phyloP scores from a whole-genome alignment of 345 rosid species.

The Melaleuca alternifolia region DNA sequence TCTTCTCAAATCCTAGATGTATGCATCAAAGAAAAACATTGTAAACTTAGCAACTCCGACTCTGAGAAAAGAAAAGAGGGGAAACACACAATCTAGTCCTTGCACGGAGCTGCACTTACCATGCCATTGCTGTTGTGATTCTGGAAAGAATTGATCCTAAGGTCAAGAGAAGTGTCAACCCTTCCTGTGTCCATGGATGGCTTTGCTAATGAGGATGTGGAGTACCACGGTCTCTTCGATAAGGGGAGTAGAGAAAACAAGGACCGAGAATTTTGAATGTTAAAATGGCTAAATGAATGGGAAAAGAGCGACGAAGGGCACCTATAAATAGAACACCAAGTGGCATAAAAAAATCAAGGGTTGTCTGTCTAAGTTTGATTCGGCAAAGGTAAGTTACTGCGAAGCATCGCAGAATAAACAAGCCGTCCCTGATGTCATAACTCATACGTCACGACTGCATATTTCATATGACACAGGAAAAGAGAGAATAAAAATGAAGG shows the following conservation, averaged over 20 bases:
- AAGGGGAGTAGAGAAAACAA: background rate
- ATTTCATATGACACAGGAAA: background rate
- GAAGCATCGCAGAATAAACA: background rate
- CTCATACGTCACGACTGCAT: background rate
- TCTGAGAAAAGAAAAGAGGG: background rate
- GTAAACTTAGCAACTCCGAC: background rate
- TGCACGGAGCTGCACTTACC: constrained; percentile 22
- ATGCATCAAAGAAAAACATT: background rate
- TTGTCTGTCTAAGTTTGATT: background rate
- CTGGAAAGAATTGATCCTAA: constrained; percentile 31
- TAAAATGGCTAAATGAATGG: background rate
- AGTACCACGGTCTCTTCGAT: background rate
- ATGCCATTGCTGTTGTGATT: constrained; percentile 2
- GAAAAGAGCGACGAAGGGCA: background rate
- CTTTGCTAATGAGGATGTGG: background rate
- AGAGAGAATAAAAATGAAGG: background rate
- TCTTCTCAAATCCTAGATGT: background rate
- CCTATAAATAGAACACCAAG: background rate
- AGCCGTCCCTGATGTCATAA: background rate
- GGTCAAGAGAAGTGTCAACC: constrained; percentile 46
- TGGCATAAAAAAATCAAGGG: background rate
- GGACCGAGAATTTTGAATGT: background rate
- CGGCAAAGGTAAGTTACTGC: background rate
- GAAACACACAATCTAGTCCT: background rate
- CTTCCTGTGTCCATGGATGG: background rate